Base-by-base conservation (phyloP, 345 rosid species). In the Ailanthus altissimus region DNA sequence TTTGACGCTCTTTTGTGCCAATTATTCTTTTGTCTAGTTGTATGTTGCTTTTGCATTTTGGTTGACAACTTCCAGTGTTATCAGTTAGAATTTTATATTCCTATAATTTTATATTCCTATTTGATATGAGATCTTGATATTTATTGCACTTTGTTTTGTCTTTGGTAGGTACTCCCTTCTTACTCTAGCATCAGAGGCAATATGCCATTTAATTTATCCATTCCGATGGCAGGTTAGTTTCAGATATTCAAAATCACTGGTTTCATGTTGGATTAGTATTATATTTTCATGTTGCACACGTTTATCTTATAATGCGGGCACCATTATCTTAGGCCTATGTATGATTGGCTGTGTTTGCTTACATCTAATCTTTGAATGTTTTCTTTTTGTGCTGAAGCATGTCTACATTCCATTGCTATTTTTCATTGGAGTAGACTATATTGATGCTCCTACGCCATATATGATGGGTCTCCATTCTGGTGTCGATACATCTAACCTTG, bases 341-440 rank as follows among this genome's bases (percentile, higher is more conserved):
- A 40, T 66, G 73, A 73, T 54, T 78, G 75, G 20, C 76, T 67
- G 49, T 1, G 18, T 58, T 25, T 32, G 40, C 74, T 60, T 56
- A 75, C 53, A 76, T 82, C 91, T 92, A 84, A 89, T 88, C 67
- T 61, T 83, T 86, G 76, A 74, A 81, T 89, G 80, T 78, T 93
- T n/a, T n/a, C n/a, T 90, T 82, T 85, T n/a, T 86, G 82, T 85
- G 82, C 85, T 87, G 97, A 88, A 97, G 99, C 99, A 97, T 81
- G 99, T 94, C 89, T 91, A 97, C 96, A 97, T 94, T 90, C 99
- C 99, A 64, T 91, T 92, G 81, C 97, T 97, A 80, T 97, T 97
- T 92, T 97, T 92, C 91, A 94, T 97, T 92, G 99, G 99, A 90
- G 99, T 94, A 23, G 98, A 97, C 89, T 94, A 97, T 82, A 94